Conservation (phyloP, 169 alveolate species). For the Cryptosporidium muris region DNA sequence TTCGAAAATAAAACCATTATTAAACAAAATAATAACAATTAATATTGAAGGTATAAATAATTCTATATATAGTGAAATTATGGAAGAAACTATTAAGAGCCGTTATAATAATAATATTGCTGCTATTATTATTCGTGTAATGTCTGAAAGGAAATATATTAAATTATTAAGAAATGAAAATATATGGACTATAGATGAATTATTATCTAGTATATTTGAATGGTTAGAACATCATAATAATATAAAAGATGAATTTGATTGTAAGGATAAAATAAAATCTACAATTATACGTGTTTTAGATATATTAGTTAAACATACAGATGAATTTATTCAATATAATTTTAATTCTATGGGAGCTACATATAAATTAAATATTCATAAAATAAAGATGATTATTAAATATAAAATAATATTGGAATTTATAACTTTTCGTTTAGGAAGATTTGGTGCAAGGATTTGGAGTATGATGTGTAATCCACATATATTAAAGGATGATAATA, state of each 20-base stretch:
- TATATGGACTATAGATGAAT: constrained; percentile 65
- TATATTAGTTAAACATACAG: constrained; percentile 40
- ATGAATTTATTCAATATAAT: constrained; percentile 36
- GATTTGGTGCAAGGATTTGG: constrained; percentile 64
- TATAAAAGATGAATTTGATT: constrained; percentile 21
- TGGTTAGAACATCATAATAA: constrained; percentile 7
- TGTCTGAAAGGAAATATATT: constrained; percentile 63
- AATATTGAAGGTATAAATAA: constrained; percentile 14
- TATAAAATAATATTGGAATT: constrained; percentile 39
- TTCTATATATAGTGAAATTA: constrained; percentile 40
- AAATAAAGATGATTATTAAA: constrained; percentile 30
- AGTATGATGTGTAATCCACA: constrained; percentile 71
- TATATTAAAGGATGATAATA: constrained; percentile 11
- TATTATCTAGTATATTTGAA: constrained; percentile 25
- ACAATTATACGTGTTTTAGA: constrained; percentile 56
- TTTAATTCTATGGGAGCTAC: constrained; percentile 18
- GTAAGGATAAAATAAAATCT: constrained; percentile 23
- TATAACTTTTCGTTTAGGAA: constrained; percentile 35
- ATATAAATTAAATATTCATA: constrained; percentile 17
- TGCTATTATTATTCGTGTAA: constrained; percentile 34
- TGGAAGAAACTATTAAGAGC: constrained; percentile 43
- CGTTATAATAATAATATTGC: constrained; percentile 50
- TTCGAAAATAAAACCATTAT: background rate
- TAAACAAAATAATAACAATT: constrained; percentile 23
- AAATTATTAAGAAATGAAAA: constrained; percentile 19